phyloP scores from a whole-genome alignment of 495 filamentous ascomycete species.

The Penicillium psychrofluorescens region DNA sequence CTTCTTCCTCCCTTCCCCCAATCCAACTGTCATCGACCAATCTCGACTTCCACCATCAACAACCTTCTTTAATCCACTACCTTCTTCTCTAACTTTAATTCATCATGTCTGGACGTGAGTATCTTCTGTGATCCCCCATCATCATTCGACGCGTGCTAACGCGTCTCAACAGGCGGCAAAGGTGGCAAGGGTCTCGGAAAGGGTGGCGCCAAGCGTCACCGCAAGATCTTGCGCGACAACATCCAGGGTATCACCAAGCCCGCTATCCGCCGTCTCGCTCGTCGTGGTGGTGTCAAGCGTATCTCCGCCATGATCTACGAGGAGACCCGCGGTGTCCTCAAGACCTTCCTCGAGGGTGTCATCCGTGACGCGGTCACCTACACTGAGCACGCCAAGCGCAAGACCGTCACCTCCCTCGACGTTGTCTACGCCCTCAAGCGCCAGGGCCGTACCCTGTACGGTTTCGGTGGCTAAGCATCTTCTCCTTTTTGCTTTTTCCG shows the following conservation, averaged over 20 bases:
- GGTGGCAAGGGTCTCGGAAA: constrained; percentile 99
- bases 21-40: constrained; percentile 30
- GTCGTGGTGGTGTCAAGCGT: constrained; percentile 99
- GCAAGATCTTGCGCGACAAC: constrained; percentile 99
- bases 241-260: constrained; percentile 99
- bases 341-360: constrained; percentile 99
- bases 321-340: constrained; percentile 99
- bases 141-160: constrained; percentile 29
- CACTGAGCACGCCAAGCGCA: constrained; percentile 97
- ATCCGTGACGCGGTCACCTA: constrained; percentile 99
- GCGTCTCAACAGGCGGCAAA: constrained; percentile 66
- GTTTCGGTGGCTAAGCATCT: constrained; percentile 89
- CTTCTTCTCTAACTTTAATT: constrained; percentile 22
- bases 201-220: constrained; percentile 83
- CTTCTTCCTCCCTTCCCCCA: constrained; percentile 25
- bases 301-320: constrained; percentile 99
- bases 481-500: constrained; percentile 32
- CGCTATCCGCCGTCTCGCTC: constrained; percentile 98
- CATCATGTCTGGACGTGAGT: constrained; percentile 70
- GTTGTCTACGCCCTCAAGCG: constrained; percentile 97
- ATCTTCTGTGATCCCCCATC: constrained; percentile 4
- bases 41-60: constrained; percentile 26
- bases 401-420: constrained; percentile 96
- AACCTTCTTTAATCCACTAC: constrained; percentile 22
- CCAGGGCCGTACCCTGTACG: constrained; percentile 95